Base-by-base conservation (phyloP, 225 moss, liverwort and hornwort genomes). In the Sphagnum tenellum region DNA sequence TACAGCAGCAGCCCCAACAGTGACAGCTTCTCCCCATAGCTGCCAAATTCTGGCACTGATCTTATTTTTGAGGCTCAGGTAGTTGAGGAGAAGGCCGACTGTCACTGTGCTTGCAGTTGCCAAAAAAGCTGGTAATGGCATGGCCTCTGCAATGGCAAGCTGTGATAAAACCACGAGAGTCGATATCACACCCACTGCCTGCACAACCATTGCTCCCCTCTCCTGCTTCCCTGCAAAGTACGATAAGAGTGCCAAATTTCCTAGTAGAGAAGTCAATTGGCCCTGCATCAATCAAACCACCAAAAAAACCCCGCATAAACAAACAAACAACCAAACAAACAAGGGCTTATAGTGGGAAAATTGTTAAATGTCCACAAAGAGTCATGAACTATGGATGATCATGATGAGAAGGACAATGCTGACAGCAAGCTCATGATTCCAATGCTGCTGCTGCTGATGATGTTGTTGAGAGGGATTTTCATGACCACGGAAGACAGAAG, bases 161-260 rank as follows among this genome's bases (percentile, higher is more conserved):
- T 92, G 89, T 12, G 79, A 72, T 8, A 86, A 46, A 45, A 92
- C 86, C 60, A 81, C 72, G 63, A 89, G 73, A 4, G 89, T 87
- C 2, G 86, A 88, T 47, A 95, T 12, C 14, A 92, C 89, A 55
- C 89, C 86, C 64, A 89, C 84, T 0, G 86, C 89, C 73, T 89
- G 89, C 61, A 85, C 89, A 69, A 88, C 85, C 61, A 79, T 85
- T 3, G 92, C 88, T 2, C 88, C 86, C 63, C 88, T 79, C 61
- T 88, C 92, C 61, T 64, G 76, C 78, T 92, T 87, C 12, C 89
- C 82, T 2, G 85, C 84, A 5, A 92, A 89, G 73, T 85, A 85
- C n/a, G 89, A 88, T 4, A 89, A 59, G 10, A 88, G 50, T 11
- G 86, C 88, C 71, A 85, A 71, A 64, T 88, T 88, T 13, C 92